Evolutionary conservation across 306 rosid species (phyloP), one percentile per base, ranked within the genome.

Genomic region (Vachellia pachyceras): DNA sequence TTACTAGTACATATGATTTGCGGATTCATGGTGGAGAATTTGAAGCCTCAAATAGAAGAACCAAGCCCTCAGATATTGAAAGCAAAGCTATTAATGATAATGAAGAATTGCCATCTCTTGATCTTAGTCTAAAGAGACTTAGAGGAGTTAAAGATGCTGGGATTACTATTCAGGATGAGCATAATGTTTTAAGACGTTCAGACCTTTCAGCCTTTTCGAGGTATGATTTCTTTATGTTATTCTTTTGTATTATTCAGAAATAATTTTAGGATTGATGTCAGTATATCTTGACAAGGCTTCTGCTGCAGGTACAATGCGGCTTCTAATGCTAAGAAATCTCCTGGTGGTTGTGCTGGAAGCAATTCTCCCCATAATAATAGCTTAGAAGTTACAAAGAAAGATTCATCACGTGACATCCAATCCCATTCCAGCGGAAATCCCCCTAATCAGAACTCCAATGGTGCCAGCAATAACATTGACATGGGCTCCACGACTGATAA

Each of bases 141-240:
- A 85, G 96, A 81, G 96, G 88, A 78, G 90, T 78, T 72, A 72
- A 92, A 83, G 87, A 75, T 52, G 79, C 88, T 20, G 92, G 87
- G 52, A 85, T 77, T 85, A 61, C 83, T 23, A 73, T 77, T 82
- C 90, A 88, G 72, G 93, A 92, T 85, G 94, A 85, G 29, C 87
- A 91, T 52, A 89, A 88, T 87, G 92, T 88, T 79, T 86, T 91
- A 72, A 92, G 97, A 82, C 94, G 89, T 45, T 90, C 93, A 7
- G 94, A 91, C 55, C 90, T 85, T 80, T 88, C 97, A 64, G 95
- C 98, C 71, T 92, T 94, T 89, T 88, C 97, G 75, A 92, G 94
- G 98, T 94, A 85, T 76, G 71, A 39, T 69, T 66, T 63, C 52
- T 54, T 66, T 42, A 79, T 78, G 40, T 70, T 58, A 57, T 70